Evolutionary conservation across 2,329 filamentous ascomycete species (phyloP), one percentile per base, ranked within the genome.

Genomic region (Geosmithia morbida): DNA sequence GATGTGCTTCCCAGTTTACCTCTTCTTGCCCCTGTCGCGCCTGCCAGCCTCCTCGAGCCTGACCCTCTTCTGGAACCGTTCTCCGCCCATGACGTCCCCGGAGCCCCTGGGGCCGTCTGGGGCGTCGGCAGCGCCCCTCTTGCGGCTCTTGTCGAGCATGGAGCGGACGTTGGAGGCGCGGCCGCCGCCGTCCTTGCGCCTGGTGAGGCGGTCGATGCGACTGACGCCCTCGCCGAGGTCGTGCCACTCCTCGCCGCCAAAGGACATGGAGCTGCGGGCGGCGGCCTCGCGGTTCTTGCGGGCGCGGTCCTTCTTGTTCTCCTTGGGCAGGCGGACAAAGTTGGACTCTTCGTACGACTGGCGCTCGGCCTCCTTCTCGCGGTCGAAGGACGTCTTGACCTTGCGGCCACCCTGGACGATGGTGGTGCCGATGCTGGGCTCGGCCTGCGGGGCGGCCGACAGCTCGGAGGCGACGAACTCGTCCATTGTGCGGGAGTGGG

Each of bases 181-280:
- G 53, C 71, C 69, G 37, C 71, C 69, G 37, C 71, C 69, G 50
- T 71, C 71, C 62, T 80, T 86, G 59, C 77, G 77, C 63, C 79
- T 79, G 7, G 89, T 96, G 58, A 95, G 69, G 51, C 81, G 74
- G 55, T 88, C 83, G 63, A 96, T 95, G 43, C 90, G 75, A 65
- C 95, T 87, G 46, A 89, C 77, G 7, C 88, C 87, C 60, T 89
- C 83, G 48, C 86, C 87, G 43, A 98, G 69, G 22, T 84, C 81
- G 52, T 83, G 78, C 87, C 88, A 97, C 60, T 97, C 92, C 66
- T 97, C 92, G 46, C 92, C 92, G 51, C 90, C 90, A 66, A 79
- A 80, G 56, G 68, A 66, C 85, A 96, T 64, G 72, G 81, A 66
- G 57, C 68, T 60, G 53, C 62, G 66, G 53, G 68, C 62, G 10